Evolutionary conservation across 768 basidiomycete genomes (phyloP), one percentile per base, ranked within the genome.

Genomic region (Punctularia strigosozonata): DNA sequence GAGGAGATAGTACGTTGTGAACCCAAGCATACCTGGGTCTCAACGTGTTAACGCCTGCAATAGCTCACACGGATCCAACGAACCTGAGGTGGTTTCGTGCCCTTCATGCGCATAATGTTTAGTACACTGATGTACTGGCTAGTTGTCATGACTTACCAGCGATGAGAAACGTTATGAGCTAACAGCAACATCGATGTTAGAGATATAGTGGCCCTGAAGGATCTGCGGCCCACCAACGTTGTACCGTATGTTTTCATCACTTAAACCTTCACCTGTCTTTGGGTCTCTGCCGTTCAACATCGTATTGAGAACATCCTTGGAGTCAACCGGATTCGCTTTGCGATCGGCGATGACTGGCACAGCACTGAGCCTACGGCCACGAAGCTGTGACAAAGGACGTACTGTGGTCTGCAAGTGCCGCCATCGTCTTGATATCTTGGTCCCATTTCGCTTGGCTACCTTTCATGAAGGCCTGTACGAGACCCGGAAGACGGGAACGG

Each of bases 141-240:
- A n/a, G n/a, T n/a, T n/a, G n/a, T n/a, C n/a, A n/a, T n/a, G n/a
- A 21, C 50, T 24, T 43, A 63, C 63, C 70, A 5, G 70, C 70
- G 26, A 71, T 65, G 13, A 72, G 51, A 59, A 72, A 72, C 2
- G 70, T 72, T 12, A 67, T 48, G 4, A 71, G 55, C 64, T 66
- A 13, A n/a, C n/a, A n/a, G n/a, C n/a, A n/a, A n/a, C n/a, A n/a
- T n/a, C n/a, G n/a, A n/a, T n/a, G n/a, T n/a, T 36, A 15, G 26
- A 18, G 4, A n/a, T 7, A 6, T 13, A 19, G 18, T 19, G 15
- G 13, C 15, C 18, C 6, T 5, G 6, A n/a, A 18, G 18, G 6
- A 20, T 22, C 34, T 4, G 13, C 4, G 13, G 25, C 39, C n/a
- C 19, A 45, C 60, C 8, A 38, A 64, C 62, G 49, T 72, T 70